Evolutionary conservation across 1,139 yeast genomes (phyloP).

Genomic region (Debaryomycetaceae sp.): DNA sequence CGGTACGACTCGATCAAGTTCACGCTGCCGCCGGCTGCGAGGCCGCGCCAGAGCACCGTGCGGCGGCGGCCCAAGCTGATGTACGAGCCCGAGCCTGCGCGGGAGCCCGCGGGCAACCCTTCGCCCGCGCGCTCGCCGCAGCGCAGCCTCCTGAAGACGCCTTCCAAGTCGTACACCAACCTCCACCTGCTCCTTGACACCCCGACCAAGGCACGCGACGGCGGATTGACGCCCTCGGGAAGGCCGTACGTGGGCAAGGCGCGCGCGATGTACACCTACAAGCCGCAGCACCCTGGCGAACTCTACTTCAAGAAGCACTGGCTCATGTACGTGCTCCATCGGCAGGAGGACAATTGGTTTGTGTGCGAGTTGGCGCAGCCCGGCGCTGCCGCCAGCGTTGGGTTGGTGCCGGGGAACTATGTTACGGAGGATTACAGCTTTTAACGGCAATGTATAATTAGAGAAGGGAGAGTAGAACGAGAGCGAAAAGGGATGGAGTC

Average conservation of each 20-base stretch:
- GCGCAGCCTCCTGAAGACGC: constrained; percentile 24
- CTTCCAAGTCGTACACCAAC: constrained; percentile 30
- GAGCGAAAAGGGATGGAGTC: constrained; percentile 2
- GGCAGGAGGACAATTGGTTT: constrained; percentile 91
- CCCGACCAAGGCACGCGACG: constrained; percentile 8
- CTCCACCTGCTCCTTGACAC: constrained; percentile 22
- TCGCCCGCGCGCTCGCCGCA: constrained; percentile 11
- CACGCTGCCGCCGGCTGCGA: constrained; percentile 10
- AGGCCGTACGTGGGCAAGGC: constrained; percentile 56
- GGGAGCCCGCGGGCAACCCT: no score
- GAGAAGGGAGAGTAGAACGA: background rate
- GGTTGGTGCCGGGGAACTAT: constrained; percentile 82
- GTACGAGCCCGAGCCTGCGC: constrained; percentile 20
- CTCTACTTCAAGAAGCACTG: constrained; percentile 71
- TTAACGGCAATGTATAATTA: background rate
- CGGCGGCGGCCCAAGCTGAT: constrained; percentile 40
- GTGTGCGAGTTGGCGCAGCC: constrained; percentile 66
- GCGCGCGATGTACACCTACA: constrained; percentile 66
- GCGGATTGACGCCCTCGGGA: constrained; percentile 18
- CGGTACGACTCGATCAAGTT: constrained; percentile 35
- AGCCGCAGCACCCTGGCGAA: constrained; percentile 78
- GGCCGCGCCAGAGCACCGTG: constrained; percentile 7
- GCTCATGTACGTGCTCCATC: constrained; percentile 61
- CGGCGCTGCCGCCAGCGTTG: constrained; percentile 49
- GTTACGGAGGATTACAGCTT: constrained; percentile 25